Evolutionary conservation across 2,329 filamentous ascomycete species (phyloP).

Genomic region (Paradendryphiella salina): DNA sequence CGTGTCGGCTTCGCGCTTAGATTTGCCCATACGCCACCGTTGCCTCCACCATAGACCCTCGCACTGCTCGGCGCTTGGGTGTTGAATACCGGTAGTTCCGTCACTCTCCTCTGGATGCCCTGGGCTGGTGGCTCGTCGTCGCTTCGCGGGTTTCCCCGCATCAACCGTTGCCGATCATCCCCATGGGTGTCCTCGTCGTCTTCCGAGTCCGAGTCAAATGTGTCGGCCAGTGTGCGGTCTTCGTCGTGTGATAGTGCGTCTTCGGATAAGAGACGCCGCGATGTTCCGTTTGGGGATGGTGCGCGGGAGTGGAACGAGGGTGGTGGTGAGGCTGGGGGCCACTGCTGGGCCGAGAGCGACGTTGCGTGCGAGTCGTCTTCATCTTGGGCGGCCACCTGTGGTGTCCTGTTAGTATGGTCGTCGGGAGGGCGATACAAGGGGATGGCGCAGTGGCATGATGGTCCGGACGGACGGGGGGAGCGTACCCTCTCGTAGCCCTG

Average conservation of each 20-base stretch:
- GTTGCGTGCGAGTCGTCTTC: constrained; percentile 46
- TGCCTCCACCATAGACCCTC: constrained; percentile 71
- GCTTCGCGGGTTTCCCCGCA: constrained; percentile 63
- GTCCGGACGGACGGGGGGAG: constrained; percentile 20
- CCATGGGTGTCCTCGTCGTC: constrained; percentile 58
- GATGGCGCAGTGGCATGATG: constrained; percentile 17
- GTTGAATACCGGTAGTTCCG: constrained; percentile 58
- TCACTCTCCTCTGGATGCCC: constrained; percentile 54
- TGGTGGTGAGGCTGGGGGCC: constrained; percentile 54
- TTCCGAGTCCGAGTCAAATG: constrained; percentile 79
- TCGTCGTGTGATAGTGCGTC: constrained; percentile 60
- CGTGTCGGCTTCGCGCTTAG: constrained; percentile 85
- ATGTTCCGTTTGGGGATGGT: constrained; percentile 63
- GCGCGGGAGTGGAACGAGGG: constrained; percentile 88
- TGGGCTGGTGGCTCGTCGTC: constrained; percentile 35
- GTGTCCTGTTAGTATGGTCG: constrained; percentile 20
- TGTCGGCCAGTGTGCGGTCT: constrained; percentile 84
- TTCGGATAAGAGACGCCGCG: constrained; percentile 57
- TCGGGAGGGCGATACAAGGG: constrained; percentile 5
- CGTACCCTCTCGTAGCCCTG: constrained; percentile 56
- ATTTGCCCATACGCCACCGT: constrained; percentile 96
- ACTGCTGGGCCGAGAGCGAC: constrained; percentile 32
- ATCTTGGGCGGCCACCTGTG: constrained; percentile 51
- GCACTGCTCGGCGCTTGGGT: constrained; percentile 46
- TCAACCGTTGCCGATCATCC: constrained; percentile 84